Conservation (phyloP, 2,329 filamentous ascomycete species). For the Capronia coronata region DNA sequence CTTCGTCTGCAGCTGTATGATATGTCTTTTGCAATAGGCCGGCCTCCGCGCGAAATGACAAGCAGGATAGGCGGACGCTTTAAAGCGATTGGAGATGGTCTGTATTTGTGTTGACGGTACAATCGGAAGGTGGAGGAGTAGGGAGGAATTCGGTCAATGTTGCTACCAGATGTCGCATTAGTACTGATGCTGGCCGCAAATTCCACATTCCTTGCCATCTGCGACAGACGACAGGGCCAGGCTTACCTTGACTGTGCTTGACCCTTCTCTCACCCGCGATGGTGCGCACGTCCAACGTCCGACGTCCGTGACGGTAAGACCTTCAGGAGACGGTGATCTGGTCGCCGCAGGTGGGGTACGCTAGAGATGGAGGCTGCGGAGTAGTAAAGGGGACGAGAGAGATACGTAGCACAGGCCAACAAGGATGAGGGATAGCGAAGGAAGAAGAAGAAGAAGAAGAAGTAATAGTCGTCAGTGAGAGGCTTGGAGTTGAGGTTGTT, state of each 20-base stretch:
- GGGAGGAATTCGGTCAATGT: slow-evolving; percentile 1
- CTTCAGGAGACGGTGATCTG: neutral
- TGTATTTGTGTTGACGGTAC: neutral
- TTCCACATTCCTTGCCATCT: slow-evolving; percentile 10
- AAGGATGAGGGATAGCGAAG: neutral
- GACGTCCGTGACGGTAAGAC: slow-evolving; percentile 8
- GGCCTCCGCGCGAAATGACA: neutral
- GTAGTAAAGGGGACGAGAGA: neutral
- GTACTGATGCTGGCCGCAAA: slow-evolving; percentile 1
- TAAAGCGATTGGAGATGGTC: neutral
- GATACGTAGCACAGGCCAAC: neutral
- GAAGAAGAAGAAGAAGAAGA: no score
- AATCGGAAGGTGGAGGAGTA: neutral
- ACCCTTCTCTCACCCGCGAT: slow-evolving; percentile 1
- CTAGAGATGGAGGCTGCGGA: slow-evolving; percentile 9
- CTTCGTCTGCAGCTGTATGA: neutral
- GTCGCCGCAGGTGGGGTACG: slow-evolving; percentile 8
- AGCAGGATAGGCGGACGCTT: neutral
- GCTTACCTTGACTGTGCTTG: slow-evolving; percentile 3
- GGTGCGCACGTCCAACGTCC: slow-evolving; percentile 5
- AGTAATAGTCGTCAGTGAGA: no score
- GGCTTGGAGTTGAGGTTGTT: neutral
- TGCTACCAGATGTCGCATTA: slow-evolving; percentile 2
- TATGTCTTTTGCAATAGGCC: neutral
- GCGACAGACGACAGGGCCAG: slow-evolving; percentile 8